Evolutionary conservation across 139 green algal genomes (phyloP).

Genomic region (Desmodesmus armatus): DNA sequence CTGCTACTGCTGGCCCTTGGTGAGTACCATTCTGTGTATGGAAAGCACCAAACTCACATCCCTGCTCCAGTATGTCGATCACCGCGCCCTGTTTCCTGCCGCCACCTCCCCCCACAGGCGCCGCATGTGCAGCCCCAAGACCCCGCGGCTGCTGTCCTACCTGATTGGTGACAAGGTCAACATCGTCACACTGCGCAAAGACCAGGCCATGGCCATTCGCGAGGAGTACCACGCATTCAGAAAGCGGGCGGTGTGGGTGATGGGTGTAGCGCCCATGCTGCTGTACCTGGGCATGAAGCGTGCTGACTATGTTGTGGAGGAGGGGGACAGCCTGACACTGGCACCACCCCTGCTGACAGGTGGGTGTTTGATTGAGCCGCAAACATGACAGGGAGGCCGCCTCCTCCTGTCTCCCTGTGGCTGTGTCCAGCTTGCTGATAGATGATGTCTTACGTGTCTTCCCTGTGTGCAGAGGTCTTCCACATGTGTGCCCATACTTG

Average conservation of each 20-base stretch:
- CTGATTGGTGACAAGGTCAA: slow-evolving; percentile 71
- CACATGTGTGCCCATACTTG: too few species aligned
- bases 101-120: slow-evolving; percentile 2
- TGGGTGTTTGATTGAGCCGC: slow-evolving; percentile 40
- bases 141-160: slow-evolving; percentile 69
- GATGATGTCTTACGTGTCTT: too few species aligned
- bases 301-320: slow-evolving; percentile 46
- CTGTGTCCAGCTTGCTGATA: too few species aligned
- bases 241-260: slow-evolving; percentile 66
- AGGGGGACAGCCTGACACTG: slow-evolving; percentile 55
- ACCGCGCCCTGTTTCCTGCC: neutral
- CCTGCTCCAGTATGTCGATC: neutral
- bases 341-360: slow-evolving; percentile 79
- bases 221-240: slow-evolving; percentile 95
- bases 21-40: neutral
- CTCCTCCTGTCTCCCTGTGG: neutral
- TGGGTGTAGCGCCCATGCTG: slow-evolving; percentile 57
- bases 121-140: slow-evolving; percentile 41
- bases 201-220: slow-evolving; percentile 78
- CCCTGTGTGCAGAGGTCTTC: too few species aligned
- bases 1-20: neutral
- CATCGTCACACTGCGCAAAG: slow-evolving; percentile 67
- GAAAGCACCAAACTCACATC: neutral
- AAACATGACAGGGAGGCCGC: neutral
- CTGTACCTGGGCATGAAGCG: slow-evolving; percentile 63